Evolutionary conservation across 78 protist genomes (phyloP).

Genomic region (Diacronema lutheri): DNA sequence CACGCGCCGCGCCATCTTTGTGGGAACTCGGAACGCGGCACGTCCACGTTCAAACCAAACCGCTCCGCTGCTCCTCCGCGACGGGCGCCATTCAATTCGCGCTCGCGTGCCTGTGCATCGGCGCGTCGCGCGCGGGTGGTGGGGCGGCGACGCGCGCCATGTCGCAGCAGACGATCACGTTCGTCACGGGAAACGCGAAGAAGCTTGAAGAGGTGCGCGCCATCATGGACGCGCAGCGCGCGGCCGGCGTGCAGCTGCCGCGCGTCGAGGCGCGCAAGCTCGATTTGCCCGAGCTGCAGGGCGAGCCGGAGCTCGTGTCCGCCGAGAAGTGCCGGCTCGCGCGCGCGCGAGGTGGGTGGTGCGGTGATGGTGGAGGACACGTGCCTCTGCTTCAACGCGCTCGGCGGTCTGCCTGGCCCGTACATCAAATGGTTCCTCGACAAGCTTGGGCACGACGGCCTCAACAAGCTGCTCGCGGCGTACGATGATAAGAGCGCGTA

Average conservation of each 20-base stretch:
- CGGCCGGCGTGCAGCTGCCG: background rate
- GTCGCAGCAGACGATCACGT: background rate
- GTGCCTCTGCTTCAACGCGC: constrained; percentile 92
- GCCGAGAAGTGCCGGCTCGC: constrained; percentile 75
- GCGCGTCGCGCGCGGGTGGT: too few relatives aligned
- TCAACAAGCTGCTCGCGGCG: constrained; percentile 65
- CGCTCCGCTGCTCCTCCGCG: too few relatives aligned
- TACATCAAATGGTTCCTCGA: constrained; percentile 92
- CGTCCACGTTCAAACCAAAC: too few relatives aligned
- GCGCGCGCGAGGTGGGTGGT: constrained; percentile 63
- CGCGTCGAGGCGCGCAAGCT: constrained; percentile 40
- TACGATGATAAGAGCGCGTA: constrained; percentile 83
- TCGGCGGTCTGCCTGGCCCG: constrained; percentile 93
- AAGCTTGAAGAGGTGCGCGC: constrained; percentile 81
- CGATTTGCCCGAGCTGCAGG: constrained; percentile 94
- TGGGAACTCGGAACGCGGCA: too few relatives aligned
- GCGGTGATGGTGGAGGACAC: constrained; percentile 94
- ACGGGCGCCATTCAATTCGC: too few relatives aligned
- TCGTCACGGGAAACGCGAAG: constrained; percentile 83
- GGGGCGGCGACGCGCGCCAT: too few relatives aligned
- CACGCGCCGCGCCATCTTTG: too few relatives aligned
- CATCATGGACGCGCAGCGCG: constrained; percentile 22
- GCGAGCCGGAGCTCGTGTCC: constrained; percentile 86
- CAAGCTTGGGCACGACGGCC: constrained; percentile 74
- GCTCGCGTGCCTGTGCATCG: too few relatives aligned